These are phyloP conservation scores for Vitis hybrid DNA, from an alignment of 177 flowering plant genomes.

Conservation along the genomic window DNA sequence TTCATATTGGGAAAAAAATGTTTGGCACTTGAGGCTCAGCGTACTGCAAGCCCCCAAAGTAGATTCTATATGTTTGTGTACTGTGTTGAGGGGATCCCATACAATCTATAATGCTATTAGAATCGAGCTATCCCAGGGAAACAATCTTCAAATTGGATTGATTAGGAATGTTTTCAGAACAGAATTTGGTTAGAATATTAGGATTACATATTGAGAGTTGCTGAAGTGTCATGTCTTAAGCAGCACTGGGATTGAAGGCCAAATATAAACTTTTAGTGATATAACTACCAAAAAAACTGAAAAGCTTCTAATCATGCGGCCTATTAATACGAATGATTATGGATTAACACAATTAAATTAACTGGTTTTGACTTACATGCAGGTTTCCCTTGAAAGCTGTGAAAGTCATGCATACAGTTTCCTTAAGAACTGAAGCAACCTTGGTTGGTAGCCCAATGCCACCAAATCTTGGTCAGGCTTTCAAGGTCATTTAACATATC, in stretches of 20 bases:
- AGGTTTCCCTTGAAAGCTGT: constrained; percentile 97
- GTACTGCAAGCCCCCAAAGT: not conserved
- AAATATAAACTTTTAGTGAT: not conserved
- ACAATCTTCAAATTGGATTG: not conserved
- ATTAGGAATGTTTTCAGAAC: not conserved
- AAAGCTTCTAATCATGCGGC: no score
- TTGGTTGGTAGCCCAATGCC: constrained; percentile 57
- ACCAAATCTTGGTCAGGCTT: constrained; percentile 76
- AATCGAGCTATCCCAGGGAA: not conserved
- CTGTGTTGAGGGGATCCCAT: not conserved
- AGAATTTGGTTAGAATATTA: not conserved
- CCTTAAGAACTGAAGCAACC: constrained; percentile 92
- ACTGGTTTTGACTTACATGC: constrained; percentile 16
- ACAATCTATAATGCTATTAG: not conserved
- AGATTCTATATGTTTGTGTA: not conserved
- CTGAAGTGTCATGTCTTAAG: not conserved
- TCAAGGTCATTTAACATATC: constrained; percentile 51
- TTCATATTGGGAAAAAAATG: not conserved
- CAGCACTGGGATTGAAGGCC: not conserved
- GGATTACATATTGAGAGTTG: not conserved
- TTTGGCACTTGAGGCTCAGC: not conserved
- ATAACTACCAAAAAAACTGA: not conserved
- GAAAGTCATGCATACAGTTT: constrained; percentile 92
- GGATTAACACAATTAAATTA: not conserved
- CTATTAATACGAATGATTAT: no score